Evolutionary conservation across 2,329 filamentous ascomycete genomes (phyloP), one percentile per base, ranked within the genome.

Genomic region (Colletotrichum nymphaeae): DNA sequence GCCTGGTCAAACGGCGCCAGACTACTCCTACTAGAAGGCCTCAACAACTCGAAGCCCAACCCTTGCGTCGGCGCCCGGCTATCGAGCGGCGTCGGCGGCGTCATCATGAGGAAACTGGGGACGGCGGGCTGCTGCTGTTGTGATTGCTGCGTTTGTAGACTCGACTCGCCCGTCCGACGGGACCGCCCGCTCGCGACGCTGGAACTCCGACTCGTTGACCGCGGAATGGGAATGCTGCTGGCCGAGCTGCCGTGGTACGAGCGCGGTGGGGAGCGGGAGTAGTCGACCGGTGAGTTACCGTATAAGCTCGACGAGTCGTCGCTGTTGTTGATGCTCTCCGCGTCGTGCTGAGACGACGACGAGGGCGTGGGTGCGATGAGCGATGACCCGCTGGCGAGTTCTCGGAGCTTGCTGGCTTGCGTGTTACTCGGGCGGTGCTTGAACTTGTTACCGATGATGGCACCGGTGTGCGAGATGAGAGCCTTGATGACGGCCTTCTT

Each of bases 401-500:
- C 95, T 55, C 95, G 91, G 42, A 97, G 88, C 75, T 93, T 92
- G 79, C 88, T 93, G 79, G 94, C 92, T 80, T 97, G 94, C 72
- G 94, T 92, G 65, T 92, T 94, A 75, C 87, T 94, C 1, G 96
- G 95, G 4, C 95, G 91, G 80, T 97, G 94, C 79, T 95, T 94
- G 83, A 99, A 94, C 81, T 99, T 99, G 88, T 99, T 99, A 67
- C 96, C 95, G 63, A 99, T 95, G 77, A 99, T 98, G 70, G 97
- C 95, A 46, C 97, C 97, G 0, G 96, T 95, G 80, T 99, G 97
- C 1, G 94, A 97, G 78, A 99, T 97, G 58, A 99, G 88, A 0
- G 97, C 96, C 79, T 95, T 94, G 80, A 98, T 94, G 71, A 98
- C 94, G 59, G 97, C 95, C 80, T 95, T 97, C 85, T 99, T 98